These are phyloP conservation scores for Cystobasidium ongulense DNA, from an alignment of 768 basidiomycete species.

Conservation along the genomic window DNA sequence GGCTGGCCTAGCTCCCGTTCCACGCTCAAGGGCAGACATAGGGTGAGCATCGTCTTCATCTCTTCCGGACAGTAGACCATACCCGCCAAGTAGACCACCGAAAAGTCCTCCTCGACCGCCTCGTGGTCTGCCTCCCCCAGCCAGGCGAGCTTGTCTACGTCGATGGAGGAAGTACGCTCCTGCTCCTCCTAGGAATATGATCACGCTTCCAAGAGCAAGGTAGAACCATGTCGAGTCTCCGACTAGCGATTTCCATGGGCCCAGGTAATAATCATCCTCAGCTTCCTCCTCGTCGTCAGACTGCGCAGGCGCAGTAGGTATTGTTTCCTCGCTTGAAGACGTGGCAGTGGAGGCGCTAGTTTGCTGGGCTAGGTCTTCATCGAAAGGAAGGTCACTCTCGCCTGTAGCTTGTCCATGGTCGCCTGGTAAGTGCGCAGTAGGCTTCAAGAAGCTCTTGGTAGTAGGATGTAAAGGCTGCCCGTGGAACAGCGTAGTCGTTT, in stretches of 20 bases:
- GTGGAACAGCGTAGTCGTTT: neutral
- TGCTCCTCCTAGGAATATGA: constrained; percentile 61
- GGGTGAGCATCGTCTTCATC: constrained; percentile 62
- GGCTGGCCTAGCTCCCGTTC: constrained; percentile 39
- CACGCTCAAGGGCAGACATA: constrained; percentile 60
- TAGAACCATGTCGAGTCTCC: constrained; percentile 82
- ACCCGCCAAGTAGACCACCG: constrained; percentile 38
- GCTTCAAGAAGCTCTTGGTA: constrained; percentile 66
- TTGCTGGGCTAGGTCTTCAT: constrained; percentile 42
- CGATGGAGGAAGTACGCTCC: constrained; percentile 76
- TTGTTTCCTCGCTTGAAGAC: neutral
- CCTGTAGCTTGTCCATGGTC: constrained; percentile 73
- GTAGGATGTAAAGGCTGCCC: constrained; percentile 14
- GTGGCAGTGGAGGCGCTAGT: constrained; percentile 40
- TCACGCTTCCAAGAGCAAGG: constrained; percentile 67
- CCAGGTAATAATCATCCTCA: constrained; percentile 55
- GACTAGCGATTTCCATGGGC: constrained; percentile 64
- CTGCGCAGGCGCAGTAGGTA: constrained; percentile 34
- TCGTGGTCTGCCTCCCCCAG: constrained; percentile 51
- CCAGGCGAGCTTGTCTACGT: constrained; percentile 45
- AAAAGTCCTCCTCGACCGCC: constrained; percentile 30
- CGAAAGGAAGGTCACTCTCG: constrained; percentile 59
- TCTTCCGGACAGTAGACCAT: constrained; percentile 46
- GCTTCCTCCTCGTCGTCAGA: constrained; percentile 57
- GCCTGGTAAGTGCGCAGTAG: constrained; percentile 76